Base-by-base conservation (phyloP, 176 grass and related monocot genomes). In the Triticum monococcum region DNA sequence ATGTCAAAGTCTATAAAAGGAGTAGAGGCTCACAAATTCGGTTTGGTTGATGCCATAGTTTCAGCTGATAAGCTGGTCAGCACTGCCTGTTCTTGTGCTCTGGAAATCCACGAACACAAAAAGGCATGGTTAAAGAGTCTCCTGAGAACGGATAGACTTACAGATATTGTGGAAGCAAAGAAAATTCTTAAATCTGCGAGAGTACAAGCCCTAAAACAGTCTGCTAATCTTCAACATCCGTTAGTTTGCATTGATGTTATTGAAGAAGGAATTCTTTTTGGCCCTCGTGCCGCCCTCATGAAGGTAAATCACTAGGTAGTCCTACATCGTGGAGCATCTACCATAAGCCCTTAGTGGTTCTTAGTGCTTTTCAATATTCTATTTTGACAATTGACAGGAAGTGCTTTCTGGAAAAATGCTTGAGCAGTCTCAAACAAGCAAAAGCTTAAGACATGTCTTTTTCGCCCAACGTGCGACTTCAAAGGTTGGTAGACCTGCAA, bases 401-500 rank as follows among this genome's bases (percentile, higher is more conserved):
- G 45, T 28, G 8, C 80, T 87, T 9, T 79, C 68, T 70, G 81
- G 79, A 65, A 92, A 82, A 82, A 77, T 82, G 81, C 90, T 98
- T 81, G 56, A 90, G 78, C 62, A 84, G 9, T 92, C 90, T 80
- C 85, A 91, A 65, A 95, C 91, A 86, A 93, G 96, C 85, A 98
- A 92, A 88, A 92, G 89, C 78, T 88, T 95, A 81, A 64, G 91
- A 48, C 91, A 98, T 91, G 57, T 95, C 16, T 91, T 98, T 81
- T 95, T 98, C 28, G 78, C 91, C 20, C 96, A 98, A 83, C 96
- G 90, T 82, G 93, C 91, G 64, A 89, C 96, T 79, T 91, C 96
- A 76, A 98, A 95, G 96, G 96, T 98, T 83, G 37, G 46, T 83
- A 64, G 11, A 92, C 18, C 57, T 24, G 31, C 2, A 12, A 74